These are phyloP conservation scores for Przewalskia tangutica DNA, from an alignment of 257 asterid species.

Conservation along the genomic window DNA sequence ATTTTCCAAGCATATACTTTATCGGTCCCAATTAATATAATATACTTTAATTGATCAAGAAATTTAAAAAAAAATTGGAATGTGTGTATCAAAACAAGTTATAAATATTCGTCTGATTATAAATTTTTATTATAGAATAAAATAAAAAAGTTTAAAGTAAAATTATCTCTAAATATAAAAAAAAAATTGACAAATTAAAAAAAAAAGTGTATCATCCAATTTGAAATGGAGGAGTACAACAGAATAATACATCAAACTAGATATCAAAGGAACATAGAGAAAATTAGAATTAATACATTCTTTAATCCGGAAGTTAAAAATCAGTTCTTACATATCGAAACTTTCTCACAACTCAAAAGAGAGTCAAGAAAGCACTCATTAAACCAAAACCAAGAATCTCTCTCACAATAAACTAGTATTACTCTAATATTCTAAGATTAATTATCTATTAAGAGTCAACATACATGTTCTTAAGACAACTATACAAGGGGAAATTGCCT, in stretches of 20 bases:
- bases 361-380: not conserved
- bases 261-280: not conserved
- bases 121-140: too few relatives aligned
- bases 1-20: too few relatives aligned
- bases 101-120: too few relatives aligned
- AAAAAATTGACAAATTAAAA: too few relatives aligned
- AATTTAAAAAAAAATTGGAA: too few relatives aligned
- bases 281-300: not conserved
- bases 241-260: not conserved
- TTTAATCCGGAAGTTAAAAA: not conserved
- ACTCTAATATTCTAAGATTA: not conserved
- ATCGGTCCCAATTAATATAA: too few relatives aligned
- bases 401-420: not conserved
- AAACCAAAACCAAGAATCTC: not conserved
- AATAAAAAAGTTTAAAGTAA: too few relatives aligned
- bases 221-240: too few relatives aligned
- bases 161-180: too few relatives aligned
- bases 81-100: too few relatives aligned
- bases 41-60: too few relatives aligned
- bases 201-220: too few relatives aligned
- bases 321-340: not conserved
- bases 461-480: not conserved
- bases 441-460: not conserved
- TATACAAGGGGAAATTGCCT: not conserved
- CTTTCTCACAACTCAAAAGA: not conserved